Conservation (phyloP, 2,329 filamentous ascomycete species). For the Leptodontidium sp. region DNA sequence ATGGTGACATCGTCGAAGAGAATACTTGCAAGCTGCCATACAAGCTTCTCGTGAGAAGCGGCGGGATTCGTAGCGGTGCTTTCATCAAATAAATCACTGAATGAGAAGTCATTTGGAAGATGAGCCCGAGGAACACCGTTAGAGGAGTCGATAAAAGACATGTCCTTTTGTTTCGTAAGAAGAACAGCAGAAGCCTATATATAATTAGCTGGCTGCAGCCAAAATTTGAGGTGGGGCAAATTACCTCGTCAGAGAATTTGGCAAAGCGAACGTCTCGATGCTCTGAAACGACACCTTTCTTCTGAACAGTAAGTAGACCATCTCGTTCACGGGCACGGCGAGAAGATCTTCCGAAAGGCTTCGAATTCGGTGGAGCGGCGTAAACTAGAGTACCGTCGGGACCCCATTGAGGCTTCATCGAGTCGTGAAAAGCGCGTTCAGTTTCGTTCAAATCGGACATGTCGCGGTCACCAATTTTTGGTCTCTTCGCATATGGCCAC, state of each 20-base stretch:
- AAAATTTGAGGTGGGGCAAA: slow-evolving; percentile 31
- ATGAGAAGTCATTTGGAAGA: slow-evolving; percentile 55
- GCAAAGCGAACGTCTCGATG: slow-evolving; percentile 71
- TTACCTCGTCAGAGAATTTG: slow-evolving; percentile 65
- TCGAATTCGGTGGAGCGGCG: slow-evolving; percentile 54
- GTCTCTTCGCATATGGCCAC: slow-evolving; percentile 87
- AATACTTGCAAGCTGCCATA: slow-evolving; percentile 88
- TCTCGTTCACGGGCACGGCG: slow-evolving; percentile 46
- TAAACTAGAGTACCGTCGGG: slow-evolving; percentile 77
- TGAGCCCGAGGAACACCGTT: slow-evolving; percentile 68
- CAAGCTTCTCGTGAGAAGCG: slow-evolving; percentile 70
- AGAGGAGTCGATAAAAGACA: slow-evolving; percentile 61
- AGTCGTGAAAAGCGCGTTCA: slow-evolving; percentile 74
- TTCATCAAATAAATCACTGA: slow-evolving; percentile 58
- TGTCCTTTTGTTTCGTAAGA: slow-evolving; percentile 61
- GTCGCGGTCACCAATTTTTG: slow-evolving; percentile 72
- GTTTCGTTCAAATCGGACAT: slow-evolving; percentile 66
- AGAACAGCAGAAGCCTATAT: slow-evolving; percentile 62
- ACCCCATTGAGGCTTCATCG: slow-evolving; percentile 82
- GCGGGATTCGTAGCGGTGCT: slow-evolving; percentile 52
- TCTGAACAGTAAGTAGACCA: slow-evolving; percentile 61
- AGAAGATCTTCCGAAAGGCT: slow-evolving; percentile 43
- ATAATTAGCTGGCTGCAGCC: slow-evolving; percentile 32
- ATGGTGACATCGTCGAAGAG: slow-evolving; percentile 78
- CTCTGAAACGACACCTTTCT: slow-evolving; percentile 67